Percentiles rank a stretch among this genome's conserved stretches.
These are phyloP conservation scores for Coemansia sp. DNA, from an alignment of 192 early-diverging fungal genomes.

Conservation along the genomic window DNA sequence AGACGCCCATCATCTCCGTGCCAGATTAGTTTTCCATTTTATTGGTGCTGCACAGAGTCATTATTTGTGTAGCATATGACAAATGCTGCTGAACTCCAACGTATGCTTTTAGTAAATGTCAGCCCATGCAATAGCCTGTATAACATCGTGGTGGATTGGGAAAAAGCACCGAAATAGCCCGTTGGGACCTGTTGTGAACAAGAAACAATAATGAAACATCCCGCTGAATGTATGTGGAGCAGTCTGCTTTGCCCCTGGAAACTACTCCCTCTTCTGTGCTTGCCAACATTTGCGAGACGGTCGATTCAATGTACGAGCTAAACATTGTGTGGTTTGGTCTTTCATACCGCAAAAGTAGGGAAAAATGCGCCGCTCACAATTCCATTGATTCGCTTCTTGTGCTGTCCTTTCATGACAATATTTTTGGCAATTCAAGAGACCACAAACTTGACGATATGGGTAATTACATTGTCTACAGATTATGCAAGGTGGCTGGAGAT, in stretches of 20 bases:
- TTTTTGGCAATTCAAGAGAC: neutral
- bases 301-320: neutral
- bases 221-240: neutral
- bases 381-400: neutral
- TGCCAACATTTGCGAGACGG: neutral
- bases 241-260: neutral
- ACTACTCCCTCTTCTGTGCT: neutral
- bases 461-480: neutral
- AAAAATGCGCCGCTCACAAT: neutral
- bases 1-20: no score
- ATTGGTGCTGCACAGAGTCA: no score
- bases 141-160: no score
- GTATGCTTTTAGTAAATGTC: no score
- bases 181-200: neutral
- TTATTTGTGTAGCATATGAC: no score
- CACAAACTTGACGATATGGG: neutral
- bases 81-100: no score
- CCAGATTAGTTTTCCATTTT: no score
- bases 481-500: constrained; percentile 5
- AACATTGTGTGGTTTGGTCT: neutral
- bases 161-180: no score
- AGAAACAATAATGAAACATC: neutral
- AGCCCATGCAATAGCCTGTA: no score
- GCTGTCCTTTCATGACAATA: neutral
- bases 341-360: neutral